phyloP scores from a whole-genome alignment of 805 yeast genomes.

The Zygosaccharomyces siamensis region DNA sequence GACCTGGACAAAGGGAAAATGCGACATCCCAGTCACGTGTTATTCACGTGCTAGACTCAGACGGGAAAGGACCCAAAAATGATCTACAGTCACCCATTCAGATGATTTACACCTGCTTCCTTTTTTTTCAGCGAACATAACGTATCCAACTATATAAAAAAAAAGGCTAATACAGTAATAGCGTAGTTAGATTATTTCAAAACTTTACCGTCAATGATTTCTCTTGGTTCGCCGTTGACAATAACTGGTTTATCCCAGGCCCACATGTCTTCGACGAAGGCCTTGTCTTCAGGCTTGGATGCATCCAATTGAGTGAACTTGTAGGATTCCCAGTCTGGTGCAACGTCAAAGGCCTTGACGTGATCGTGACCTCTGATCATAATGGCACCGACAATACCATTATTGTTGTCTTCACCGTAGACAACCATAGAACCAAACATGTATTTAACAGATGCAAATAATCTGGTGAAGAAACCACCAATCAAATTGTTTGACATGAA shows the following conservation, averaged over 20 bases:
- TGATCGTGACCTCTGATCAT: conserved; percentile 88
- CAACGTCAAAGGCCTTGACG: conserved; percentile 90
- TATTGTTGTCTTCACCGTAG: conserved; percentile 95
- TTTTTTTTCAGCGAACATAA: too few species aligned
- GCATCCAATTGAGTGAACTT: conserved; percentile 77
- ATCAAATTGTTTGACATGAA: conserved; percentile 96
- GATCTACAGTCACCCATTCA: too few species aligned
- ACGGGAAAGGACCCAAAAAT: too few species aligned
- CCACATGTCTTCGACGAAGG: conserved; percentile 84
- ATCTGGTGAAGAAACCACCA: conserved; percentile 96
- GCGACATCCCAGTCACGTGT: too few species aligned
- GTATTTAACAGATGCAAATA: conserved; percentile 82
- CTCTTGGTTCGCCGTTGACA: conserved; percentile 74
- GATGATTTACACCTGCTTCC: too few species aligned
- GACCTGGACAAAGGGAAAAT: too few species aligned
- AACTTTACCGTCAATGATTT: conserved; percentile 97
- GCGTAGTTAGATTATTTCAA: conserved; percentile 54
- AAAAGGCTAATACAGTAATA: background rate
- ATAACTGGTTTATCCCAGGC: conserved; percentile 96
- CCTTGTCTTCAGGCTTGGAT: conserved; percentile 69
- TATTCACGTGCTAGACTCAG: too few species aligned
- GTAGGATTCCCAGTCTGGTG: conserved; percentile 99
- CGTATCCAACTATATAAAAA: background rate
- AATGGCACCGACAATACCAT: conserved; percentile 92
- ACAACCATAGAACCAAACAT: conserved; percentile 87